A percentile compares a stretch with the other conserved stretches of the same genome.
Evolutionary conservation across 2,329 filamentous ascomycete species (phyloP).

Genomic region (Aspergillus intermedius): DNA sequence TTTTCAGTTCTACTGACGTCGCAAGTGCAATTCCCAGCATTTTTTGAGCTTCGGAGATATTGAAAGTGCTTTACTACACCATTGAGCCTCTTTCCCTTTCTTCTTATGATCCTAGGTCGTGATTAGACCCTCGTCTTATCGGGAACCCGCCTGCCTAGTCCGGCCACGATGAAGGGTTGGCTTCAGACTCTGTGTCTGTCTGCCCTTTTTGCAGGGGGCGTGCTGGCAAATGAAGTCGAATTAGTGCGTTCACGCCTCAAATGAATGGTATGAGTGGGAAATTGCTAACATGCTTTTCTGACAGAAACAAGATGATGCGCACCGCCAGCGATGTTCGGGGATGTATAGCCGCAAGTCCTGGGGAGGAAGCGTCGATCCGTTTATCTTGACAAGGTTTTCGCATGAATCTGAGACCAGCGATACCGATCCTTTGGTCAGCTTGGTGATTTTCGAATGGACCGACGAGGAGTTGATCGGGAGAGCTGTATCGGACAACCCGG

Average conservation of each 20-base stretch:
- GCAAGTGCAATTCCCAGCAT: background rate
- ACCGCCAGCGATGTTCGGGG: slow-evolving; percentile 77
- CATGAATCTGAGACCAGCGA: slow-evolving; percentile 53
- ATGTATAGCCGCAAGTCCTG: slow-evolving; percentile 91
- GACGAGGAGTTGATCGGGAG: slow-evolving; percentile 75
- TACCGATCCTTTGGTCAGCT: slow-evolving; percentile 68
- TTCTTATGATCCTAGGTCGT: slow-evolving; percentile 16
- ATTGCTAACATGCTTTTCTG: slow-evolving; percentile 1
- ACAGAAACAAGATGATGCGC: slow-evolving; percentile 68
- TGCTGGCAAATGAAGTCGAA: slow-evolving; percentile 41
- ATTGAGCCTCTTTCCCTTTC: background rate
- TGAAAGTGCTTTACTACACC: slow-evolving; percentile 1
- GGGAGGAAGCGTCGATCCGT: slow-evolving; percentile 82
- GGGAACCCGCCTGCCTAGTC: slow-evolving; percentile 9
- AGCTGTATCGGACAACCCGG: slow-evolving; percentile 48
- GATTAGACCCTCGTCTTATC: slow-evolving; percentile 8
- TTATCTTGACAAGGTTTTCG: slow-evolving; percentile 77
- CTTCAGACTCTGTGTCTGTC: slow-evolving; percentile 30
- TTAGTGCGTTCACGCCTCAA: slow-evolving; percentile 28
- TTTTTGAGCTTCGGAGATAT: slow-evolving; percentile 7
- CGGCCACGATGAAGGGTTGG: slow-evolving; percentile 34
- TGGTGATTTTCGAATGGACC: slow-evolving; percentile 91
- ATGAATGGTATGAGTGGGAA: background rate
- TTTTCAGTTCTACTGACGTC: background rate
- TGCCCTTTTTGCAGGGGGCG: slow-evolving; percentile 31